Evolutionary conservation across 352 stramenopile species (phyloP).

Genomic region (Phytopythium oedochilum): DNA sequence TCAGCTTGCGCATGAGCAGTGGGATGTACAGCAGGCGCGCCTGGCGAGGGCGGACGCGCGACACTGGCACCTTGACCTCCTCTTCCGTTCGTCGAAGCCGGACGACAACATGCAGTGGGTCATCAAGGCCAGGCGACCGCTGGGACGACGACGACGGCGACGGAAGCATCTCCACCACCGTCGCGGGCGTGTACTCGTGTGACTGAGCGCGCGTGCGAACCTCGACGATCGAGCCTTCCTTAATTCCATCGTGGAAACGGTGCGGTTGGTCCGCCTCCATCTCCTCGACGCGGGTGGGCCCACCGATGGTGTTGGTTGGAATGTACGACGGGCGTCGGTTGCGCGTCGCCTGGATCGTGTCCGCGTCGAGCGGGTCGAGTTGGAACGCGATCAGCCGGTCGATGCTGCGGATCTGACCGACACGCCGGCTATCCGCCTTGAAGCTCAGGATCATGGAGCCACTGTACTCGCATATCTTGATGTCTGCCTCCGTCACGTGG

Average conservation of each 20-base stretch:
- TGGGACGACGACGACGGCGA: constrained; percentile 5
- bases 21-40: constrained; percentile 74
- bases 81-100: constrained; percentile 65
- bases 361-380: constrained; percentile 62
- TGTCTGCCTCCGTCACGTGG: constrained; percentile 61
- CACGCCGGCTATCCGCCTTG: constrained; percentile 79
- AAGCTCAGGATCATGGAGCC: constrained; percentile 87
- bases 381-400: constrained; percentile 85
- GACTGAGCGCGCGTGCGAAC: constrained; percentile 64
- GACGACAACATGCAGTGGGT: constrained; percentile 49
- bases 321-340: constrained; percentile 77
- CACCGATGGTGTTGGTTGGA: constrained; percentile 4
- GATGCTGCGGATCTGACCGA: constrained; percentile 85
- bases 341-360: constrained; percentile 65
- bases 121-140: constrained; percentile 26
- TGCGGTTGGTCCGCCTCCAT: constrained; percentile 22
- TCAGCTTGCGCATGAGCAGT: constrained; percentile 80
- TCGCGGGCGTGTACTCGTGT: constrained; percentile 62
- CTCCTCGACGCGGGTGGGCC: constrained; percentile 32
- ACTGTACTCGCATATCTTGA: constrained; percentile 85
- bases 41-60: constrained; percentile 60
- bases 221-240: constrained; percentile 65
- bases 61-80: constrained; percentile 66
- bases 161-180: constrained; percentile 45
- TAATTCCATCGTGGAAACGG: constrained; percentile 54